These are phyloP conservation scores for Penicillium mononematosum DNA, from an alignment of 495 filamentous ascomycete species.

Conservation along the genomic window DNA sequence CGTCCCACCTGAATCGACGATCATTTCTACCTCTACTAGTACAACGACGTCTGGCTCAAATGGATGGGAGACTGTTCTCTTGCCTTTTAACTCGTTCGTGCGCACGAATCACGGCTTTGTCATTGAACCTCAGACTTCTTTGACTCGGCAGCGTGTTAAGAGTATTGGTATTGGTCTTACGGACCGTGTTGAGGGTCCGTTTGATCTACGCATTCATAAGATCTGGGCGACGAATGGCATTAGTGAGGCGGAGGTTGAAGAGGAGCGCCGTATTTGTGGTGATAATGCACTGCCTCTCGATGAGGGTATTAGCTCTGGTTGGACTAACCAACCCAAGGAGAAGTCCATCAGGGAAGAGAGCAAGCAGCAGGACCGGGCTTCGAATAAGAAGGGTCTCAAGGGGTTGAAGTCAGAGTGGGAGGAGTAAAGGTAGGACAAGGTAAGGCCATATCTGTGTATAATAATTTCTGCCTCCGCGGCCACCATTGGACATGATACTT, in stretches of 20 bases:
- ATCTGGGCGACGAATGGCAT: slow-evolving; percentile 71
- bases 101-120: slow-evolving; percentile 88
- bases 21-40: slow-evolving; percentile 36
- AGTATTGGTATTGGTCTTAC: slow-evolving; percentile 86
- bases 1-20: slow-evolving; percentile 39
- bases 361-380: slow-evolving; percentile 11
- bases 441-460: slow-evolving; percentile 15
- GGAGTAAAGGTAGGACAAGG: slow-evolving; percentile 19
- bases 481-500: slow-evolving; percentile 2
- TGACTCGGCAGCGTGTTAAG: slow-evolving; percentile 77
- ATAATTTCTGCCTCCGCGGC: slow-evolving; percentile 4
- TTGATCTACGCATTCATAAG: slow-evolving; percentile 75
- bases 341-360: slow-evolving; percentile 1
- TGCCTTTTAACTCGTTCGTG: slow-evolving; percentile 90
- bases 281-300: slow-evolving; percentile 43
- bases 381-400: slow-evolving; percentile 39
- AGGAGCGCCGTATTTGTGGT: slow-evolving; percentile 45
- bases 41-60: slow-evolving; percentile 54
- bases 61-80: slow-evolving; percentile 88
- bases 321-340: slow-evolving; percentile 18
- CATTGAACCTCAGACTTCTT: slow-evolving; percentile 85
- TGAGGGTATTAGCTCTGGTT: slow-evolving; percentile 39
- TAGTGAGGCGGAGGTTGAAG: slow-evolving; percentile 41
- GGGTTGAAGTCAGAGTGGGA: slow-evolving; percentile 42
- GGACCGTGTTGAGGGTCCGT: slow-evolving; percentile 83